Evolutionary conservation across 257 asterid genomes (phyloP), one percentile per base, ranked within the genome.

Genomic region (Ilex aquifolium): DNA sequence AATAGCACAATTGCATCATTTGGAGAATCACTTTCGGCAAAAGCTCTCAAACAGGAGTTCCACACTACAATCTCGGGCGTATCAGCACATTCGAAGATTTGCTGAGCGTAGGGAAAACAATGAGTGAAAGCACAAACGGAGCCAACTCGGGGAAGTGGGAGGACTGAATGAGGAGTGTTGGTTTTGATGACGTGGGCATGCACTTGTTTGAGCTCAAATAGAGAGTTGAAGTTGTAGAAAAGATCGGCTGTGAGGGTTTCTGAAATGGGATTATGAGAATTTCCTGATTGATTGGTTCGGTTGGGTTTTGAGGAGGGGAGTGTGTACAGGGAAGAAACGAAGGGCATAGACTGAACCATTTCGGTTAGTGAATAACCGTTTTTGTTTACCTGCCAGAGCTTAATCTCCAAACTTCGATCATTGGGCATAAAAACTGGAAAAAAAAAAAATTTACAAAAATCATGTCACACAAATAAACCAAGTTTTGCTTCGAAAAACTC

Each of bases 81-180:
- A 9, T 69, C 61, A 36, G 72, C 59, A 32, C 53, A 74, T 62
- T 42, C 12, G 42, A 85, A 77, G 30, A 85, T 69, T 60, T 69
- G 72, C 53, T 65, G 86, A 30, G 93, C 95, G 29, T 79, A 75
- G 13, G 78, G 13, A 63, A 87, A 87, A 60, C 75, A 64, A 2
- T 85, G 76, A 31, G 93, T 77, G 31, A 87, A 79, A 40, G 87
- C 93, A 62, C 95, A 85, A 48, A 85, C 72, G 0, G 85, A 82
- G 64, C 90, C 87, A 52, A 80, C 85, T 13, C 70, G 82, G 40
- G 86, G 36, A 59, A 79, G 79, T 44, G 83, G 83, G 74, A 87
- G 81, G 27, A 51, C 40, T 5, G 86, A 77, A 57, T 77, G 82
- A 30, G 90, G 77, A 13, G 67, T 57, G 51, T 76, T 62, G 12